Evolutionary conservation across 2,329 filamentous ascomycete genomes (phyloP).

Genomic region (Furcasterigmium sp.): DNA sequence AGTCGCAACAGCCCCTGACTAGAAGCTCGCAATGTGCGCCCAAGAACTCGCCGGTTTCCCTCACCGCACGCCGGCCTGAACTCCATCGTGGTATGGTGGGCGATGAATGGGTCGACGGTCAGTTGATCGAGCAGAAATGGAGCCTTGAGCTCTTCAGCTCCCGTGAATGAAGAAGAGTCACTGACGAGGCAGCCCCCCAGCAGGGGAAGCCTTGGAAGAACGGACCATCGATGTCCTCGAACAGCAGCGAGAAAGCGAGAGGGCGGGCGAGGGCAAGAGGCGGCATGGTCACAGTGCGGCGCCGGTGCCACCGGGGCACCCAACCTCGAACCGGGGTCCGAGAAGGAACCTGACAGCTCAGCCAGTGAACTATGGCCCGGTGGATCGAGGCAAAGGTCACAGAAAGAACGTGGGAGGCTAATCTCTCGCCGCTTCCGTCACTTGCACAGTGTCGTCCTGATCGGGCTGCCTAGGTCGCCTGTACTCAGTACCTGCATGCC

Average conservation of each 20-base stretch:
- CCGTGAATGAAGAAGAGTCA: background rate
- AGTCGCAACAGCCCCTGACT: background rate
- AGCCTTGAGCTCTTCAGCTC: background rate
- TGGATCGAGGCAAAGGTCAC: too few species aligned
- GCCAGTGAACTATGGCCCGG: too few species aligned
- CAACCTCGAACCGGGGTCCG: too few species aligned
- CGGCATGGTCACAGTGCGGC: background rate
- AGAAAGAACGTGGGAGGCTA: too few species aligned
- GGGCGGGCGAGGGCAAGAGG: background rate
- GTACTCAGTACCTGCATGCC: slow-evolving; percentile 13
- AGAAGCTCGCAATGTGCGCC: too few species aligned
- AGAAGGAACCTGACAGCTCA: too few species aligned
- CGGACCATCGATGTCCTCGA: too few species aligned
- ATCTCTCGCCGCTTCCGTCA: too few species aligned
- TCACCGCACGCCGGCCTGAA: background rate
- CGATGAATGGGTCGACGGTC: background rate
- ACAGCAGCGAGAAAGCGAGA: background rate
- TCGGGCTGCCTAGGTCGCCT: background rate
- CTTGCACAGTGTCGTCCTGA: background rate
- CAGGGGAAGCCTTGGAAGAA: too few species aligned
- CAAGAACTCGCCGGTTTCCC: too few species aligned
- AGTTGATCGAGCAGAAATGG: slow-evolving; percentile 1
- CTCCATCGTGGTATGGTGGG: background rate
- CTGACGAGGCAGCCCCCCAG: background rate
- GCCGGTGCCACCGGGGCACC: background rate